Percentiles rank a stretch among this genome's conserved stretches.
Conservation (phyloP, 169 alveolate species). For the Cryptosporidium viatorum region DNA sequence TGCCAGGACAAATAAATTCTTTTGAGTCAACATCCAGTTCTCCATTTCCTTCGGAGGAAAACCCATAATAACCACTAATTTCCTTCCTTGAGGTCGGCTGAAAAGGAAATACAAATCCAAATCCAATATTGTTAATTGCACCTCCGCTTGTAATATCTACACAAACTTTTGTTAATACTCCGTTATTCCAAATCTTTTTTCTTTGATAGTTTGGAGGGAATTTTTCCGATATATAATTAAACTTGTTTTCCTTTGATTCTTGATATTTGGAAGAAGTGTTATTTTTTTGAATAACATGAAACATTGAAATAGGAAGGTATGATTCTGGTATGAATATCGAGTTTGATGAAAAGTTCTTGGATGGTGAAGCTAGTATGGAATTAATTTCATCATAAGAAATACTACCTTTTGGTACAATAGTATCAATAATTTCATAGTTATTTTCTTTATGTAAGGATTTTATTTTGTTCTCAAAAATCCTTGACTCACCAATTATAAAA, state of each 20-base stretch:
- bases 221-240: neutral
- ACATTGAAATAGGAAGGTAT: slow-evolving; percentile 43
- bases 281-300: slow-evolving; percentile 23
- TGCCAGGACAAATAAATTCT: slow-evolving; percentile 37
- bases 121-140: slow-evolving; percentile 33
- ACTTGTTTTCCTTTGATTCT: neutral
- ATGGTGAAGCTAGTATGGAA: neutral
- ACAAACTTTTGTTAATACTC: slow-evolving; percentile 61
- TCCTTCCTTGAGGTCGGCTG: slow-evolving; percentile 17
- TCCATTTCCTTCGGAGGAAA: slow-evolving; percentile 55
- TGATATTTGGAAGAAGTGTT: neutral
- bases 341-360: slow-evolving; percentile 9
- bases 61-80: slow-evolving; percentile 37
- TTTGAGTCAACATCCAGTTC: slow-evolving; percentile 43
- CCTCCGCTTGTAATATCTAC: slow-evolving; percentile 47
- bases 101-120: slow-evolving; percentile 37
- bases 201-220: slow-evolving; percentile 28
- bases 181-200: slow-evolving; percentile 45
- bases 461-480: neutral
- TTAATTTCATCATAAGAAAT: slow-evolving; percentile 15
- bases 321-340: slow-evolving; percentile 30
- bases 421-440: neutral
- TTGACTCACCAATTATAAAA: slow-evolving; percentile 22
- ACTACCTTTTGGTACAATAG: neutral
- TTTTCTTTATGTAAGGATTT: neutral